A percentile compares a stretch with the other conserved stretches of the same genome.
These are phyloP conservation scores for Colletotrichum scovillei DNA, from an alignment of 2,329 filamentous ascomycete species.

Conservation along the genomic window DNA sequence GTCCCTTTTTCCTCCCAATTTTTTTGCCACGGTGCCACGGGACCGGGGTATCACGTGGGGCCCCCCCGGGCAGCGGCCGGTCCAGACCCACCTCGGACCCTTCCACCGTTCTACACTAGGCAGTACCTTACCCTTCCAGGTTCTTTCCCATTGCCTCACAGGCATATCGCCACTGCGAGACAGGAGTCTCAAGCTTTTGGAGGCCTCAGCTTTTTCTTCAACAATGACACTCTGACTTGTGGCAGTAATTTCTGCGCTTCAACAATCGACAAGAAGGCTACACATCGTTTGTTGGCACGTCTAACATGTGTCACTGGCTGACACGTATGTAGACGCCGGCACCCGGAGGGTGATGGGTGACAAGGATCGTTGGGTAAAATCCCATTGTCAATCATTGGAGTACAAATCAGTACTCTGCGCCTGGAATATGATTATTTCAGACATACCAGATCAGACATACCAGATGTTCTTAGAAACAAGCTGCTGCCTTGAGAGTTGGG, in stretches of 20 bases:
- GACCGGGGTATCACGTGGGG: conserved; percentile 14
- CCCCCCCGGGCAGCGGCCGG: background rate
- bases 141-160: background rate
- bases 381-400: background rate
- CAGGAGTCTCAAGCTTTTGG: background rate
- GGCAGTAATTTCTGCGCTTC: background rate
- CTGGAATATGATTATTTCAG: no score
- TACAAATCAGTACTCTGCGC: background rate
- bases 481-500: no score
- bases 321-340: background rate
- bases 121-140: background rate
- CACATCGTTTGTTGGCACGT: background rate
- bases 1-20: conserved; percentile 26
- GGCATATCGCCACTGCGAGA: background rate
- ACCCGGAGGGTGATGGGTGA: background rate
- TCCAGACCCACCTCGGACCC: background rate
- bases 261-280: background rate
- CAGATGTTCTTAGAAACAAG: background rate
- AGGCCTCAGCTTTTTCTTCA: background rate
- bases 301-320: background rate
- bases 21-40: conserved; percentile 26
- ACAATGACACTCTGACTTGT: background rate
- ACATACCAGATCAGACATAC: background rate
- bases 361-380: background rate
- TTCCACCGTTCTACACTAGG: no score